These are phyloP conservation scores for Margaritispora aquatica DNA, from an alignment of 495 filamentous ascomycete genomes.

Conservation along the genomic window DNA sequence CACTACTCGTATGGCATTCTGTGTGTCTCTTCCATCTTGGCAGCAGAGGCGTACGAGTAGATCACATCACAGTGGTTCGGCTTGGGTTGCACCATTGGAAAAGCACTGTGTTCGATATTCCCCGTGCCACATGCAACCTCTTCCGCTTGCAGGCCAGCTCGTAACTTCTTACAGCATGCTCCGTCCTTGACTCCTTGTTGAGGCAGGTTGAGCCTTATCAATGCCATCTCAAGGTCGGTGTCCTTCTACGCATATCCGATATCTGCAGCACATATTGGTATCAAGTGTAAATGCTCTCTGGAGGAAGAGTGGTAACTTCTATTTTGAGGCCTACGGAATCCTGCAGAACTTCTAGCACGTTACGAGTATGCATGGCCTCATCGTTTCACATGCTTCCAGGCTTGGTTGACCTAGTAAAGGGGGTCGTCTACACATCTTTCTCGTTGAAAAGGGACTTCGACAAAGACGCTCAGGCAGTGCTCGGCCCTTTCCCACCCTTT, in stretches of 20 bases:
- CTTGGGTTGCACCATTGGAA: not conserved
- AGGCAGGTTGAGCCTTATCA: not conserved
- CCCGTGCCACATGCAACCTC: not conserved
- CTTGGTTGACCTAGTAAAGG: not conserved
- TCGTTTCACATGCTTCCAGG: slow-evolving; percentile 15
- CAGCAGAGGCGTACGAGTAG: not conserved
- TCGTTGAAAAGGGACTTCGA: not conserved
- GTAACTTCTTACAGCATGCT: not conserved
- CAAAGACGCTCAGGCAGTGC: slow-evolving; percentile 4
- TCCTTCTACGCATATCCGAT: not conserved
- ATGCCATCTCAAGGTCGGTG: not conserved
- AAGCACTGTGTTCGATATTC: not conserved
- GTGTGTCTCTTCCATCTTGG: not conserved
- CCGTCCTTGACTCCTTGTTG: too few relatives aligned
- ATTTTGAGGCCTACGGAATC: slow-evolving; percentile 8
- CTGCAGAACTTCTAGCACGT: slow-evolving; percentile 10
- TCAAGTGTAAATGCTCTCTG: too few relatives aligned
- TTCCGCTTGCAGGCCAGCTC: not conserved
- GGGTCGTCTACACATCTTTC: too few relatives aligned
- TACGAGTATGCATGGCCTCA: slow-evolving; percentile 7
- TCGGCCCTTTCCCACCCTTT: slow-evolving; percentile 3
- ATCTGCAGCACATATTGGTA: not conserved
- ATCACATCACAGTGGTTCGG: too few relatives aligned
- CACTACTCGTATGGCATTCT: not conserved
- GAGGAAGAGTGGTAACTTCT: not conserved